phyloP scores from a whole-genome alignment of 2,329 filamentous ascomycete species.

The Elsinoe ampelina region DNA sequence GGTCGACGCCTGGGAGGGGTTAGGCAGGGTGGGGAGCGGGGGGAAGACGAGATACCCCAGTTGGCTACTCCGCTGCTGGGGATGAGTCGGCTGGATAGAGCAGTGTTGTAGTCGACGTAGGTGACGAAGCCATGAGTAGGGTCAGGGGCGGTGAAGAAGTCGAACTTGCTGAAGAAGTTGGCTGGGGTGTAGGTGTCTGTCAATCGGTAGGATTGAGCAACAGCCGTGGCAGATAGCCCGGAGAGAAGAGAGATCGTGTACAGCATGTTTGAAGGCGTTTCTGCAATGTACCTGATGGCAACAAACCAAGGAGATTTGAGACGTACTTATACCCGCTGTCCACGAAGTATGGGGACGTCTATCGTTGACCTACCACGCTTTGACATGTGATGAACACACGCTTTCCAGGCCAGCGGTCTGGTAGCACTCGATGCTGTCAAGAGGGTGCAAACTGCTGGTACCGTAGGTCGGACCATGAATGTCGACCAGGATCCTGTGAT shows the following conservation, averaged over 20 bases:
- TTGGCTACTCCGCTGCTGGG: slow-evolving; percentile 10
- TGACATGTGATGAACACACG: neutral
- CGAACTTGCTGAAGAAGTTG: slow-evolving; percentile 45
- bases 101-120: slow-evolving; percentile 53
- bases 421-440: slow-evolving; percentile 5
- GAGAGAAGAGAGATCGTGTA: slow-evolving; percentile 6
- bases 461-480: neutral
- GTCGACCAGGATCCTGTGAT: slow-evolving; percentile 6
- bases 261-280: slow-evolving; percentile 1
- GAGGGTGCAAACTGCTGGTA: neutral
- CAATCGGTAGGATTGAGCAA: slow-evolving; percentile 25
- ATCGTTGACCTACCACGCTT: neutral
- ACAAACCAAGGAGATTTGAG: too few relatives aligned
- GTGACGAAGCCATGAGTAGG: slow-evolving; percentile 68
- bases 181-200: slow-evolving; percentile 38
- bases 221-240: slow-evolving; percentile 1
- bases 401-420: neutral
- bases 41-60: slow-evolving; percentile 4
- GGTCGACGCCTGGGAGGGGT: slow-evolving; percentile 10
- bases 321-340: neutral
- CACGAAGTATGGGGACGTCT: neutral
- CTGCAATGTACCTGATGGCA: too few relatives aligned
- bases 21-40: neutral
- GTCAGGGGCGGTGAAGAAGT: slow-evolving; percentile 47
- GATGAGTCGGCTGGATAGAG: slow-evolving; percentile 28